Base-by-base conservation (phyloP, 768 basidiomycete species). In the Boletus rubropictus region DNA sequence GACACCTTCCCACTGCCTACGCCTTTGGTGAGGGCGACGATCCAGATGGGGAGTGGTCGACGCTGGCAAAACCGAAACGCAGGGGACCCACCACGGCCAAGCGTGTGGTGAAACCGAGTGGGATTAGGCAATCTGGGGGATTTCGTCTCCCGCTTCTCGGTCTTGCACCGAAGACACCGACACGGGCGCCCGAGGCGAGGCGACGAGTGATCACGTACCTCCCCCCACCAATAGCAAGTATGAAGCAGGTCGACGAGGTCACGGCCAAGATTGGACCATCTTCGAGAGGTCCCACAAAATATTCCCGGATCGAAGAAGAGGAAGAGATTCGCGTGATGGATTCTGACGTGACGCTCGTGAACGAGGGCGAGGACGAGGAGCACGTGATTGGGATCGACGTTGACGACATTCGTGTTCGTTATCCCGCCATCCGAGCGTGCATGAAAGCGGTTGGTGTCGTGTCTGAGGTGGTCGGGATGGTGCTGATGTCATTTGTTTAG, bases 301-400 rank as follows among this genome's bases (percentile, higher is more conserved):
- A 27, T 1, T 34, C n/a, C 20, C 18, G 35, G 11, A 18, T 10
- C n/a, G 34, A 31, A 4, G 42, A 41, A 2, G 52, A 42, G 21
- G 24, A 34, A 7, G 55, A 44, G 10, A 35, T 50, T 2, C 33
- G 7, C 7, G 18, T 48, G 21, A 47, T 58, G 41, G 65, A 55
- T 40, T 65, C 63, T 1, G 63, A 66, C 17, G 21, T 42, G 50
- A 65, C 65, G 2, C 65, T 65, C 25, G 62, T 68, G 31, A 53
- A 55, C 41, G 57, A 59, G 14, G 58, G 57, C 38, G 55, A 55
- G 14, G 58, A 59, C 38, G 55, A 55, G 4, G 50, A 48, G 5
- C 41, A 49, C 5, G 40, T 54, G 32, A 39, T 8, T 1, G 17
- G 39, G 25, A 27, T 51, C 44, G 53, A 65, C 37, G 20, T 58